Conservation (phyloP, 1,139 yeast species). For the Yamadazyma blattariae region DNA sequence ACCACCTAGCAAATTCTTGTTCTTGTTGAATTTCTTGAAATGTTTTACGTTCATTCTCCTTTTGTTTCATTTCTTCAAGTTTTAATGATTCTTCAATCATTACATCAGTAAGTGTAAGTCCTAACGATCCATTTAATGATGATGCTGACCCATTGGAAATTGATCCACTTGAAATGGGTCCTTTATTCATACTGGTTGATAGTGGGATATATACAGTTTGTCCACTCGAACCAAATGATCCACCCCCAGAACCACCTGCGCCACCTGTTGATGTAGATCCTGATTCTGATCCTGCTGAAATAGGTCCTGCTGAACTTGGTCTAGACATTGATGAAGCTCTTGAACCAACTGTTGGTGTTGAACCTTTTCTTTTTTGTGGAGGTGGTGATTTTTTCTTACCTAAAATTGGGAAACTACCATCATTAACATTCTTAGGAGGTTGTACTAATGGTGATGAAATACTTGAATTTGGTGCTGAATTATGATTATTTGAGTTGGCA, state of each 20-base stretch:
- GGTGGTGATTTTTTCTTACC: constrained; percentile 2
- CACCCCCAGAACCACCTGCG: too few relatives aligned
- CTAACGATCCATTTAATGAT: not conserved
- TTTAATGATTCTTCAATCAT: constrained; percentile 48
- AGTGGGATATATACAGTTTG: not conserved
- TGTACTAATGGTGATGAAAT: too few relatives aligned
- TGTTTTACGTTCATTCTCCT: constrained; percentile 34
- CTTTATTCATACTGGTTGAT: too few relatives aligned
- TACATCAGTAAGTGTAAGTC: constrained; percentile 29
- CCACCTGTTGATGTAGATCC: too few relatives aligned
- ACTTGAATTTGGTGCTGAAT: not conserved
- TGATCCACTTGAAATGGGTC: not conserved
- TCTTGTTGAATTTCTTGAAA: constrained; percentile 73
- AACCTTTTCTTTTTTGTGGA: not conserved
- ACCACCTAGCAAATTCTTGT: constrained; percentile 79
- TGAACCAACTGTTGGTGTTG: not conserved
- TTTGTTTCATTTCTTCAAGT: constrained; percentile 32
- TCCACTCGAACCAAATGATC: too few relatives aligned
- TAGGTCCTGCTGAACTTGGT: not conserved
- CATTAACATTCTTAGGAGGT: not conserved
- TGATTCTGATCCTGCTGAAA: too few relatives aligned
- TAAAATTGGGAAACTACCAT: constrained; percentile 2
- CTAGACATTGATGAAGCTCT: not conserved
- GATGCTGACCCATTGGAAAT: not conserved
- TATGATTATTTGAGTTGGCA: not conserved